Conservation (phyloP, 2,329 filamentous ascomycete genomes). For the Penicillium sp. region DNA sequence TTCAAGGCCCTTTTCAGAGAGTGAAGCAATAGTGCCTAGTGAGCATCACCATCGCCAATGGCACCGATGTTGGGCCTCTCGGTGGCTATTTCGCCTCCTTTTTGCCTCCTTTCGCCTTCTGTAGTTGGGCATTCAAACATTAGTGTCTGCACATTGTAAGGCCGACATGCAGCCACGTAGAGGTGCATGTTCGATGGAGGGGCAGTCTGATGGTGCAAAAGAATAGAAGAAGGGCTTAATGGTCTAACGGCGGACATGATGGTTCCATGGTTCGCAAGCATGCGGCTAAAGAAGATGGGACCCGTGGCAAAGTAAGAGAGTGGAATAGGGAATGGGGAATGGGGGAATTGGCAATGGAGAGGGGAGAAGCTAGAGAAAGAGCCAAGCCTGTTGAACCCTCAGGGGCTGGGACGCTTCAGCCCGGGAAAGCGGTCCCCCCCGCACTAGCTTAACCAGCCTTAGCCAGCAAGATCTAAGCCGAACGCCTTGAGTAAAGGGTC, state of each 20-base stretch:
- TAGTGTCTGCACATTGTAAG: not conserved
- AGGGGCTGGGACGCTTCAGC: slow-evolving; percentile 8
- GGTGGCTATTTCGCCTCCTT: slow-evolving; percentile 38
- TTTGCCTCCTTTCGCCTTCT: slow-evolving; percentile 34
- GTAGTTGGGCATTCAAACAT: slow-evolving; percentile 49
- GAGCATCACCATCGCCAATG: slow-evolving; percentile 2
- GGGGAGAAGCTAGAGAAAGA: not conserved
- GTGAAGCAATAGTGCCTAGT: slow-evolving; percentile 1
- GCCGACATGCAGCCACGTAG: slow-evolving; percentile 6
- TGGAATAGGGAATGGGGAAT: not conserved
- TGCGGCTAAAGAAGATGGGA: slow-evolving; percentile 24
- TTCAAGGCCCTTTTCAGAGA: not conserved
- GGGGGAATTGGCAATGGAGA: not conserved
- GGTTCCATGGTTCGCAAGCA: slow-evolving; percentile 24
- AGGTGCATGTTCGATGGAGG: not conserved
- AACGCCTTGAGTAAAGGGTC: not conserved
- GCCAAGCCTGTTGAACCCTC: not conserved
- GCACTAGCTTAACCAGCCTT: slow-evolving; percentile 19
- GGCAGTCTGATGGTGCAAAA: not conserved
- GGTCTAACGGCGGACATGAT: not conserved
- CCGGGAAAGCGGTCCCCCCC: slow-evolving; percentile 13
- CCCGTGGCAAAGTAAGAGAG: not conserved
- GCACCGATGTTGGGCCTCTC: slow-evolving; percentile 10
- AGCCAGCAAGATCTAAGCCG: not conserved
- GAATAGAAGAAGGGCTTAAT: not conserved